Base-by-base conservation (phyloP, 2,329 filamentous ascomycete species). In the Tolypocladium pustulatum region DNA sequence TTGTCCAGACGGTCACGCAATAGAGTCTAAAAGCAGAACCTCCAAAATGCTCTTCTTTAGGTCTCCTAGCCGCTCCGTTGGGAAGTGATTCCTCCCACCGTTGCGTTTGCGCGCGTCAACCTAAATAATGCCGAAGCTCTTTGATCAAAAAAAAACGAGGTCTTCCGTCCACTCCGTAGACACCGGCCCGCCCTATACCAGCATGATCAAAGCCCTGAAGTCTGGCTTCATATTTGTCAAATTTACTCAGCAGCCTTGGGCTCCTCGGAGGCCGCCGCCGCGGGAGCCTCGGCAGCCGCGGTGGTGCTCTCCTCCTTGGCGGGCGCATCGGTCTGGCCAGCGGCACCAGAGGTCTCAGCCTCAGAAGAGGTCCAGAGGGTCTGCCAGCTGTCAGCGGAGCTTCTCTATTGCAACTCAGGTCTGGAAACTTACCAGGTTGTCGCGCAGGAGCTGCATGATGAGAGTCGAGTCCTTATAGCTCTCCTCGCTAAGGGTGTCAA, bases 301-400 rank as follows among this genome's bases (percentile, higher is more conserved):
- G 79, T 70, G 65, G 83, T 76, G 64, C 78, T 76, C 37, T 73
- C 71, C 61, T 75, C 73, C 70, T 75, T 73, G 58, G 58, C 54
- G 30, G 71, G 65, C 61, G 84, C 75, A 61, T 82, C 76, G 61
- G 78, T 74, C 68, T 82, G 78, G 62, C 75, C 74, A 62, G 76
- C 73, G 61, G 75, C 76, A 64, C 82, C 81, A 66, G 88, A 79
- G 70, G 90, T 85, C 83, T 97, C 94, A 65, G 92, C 90, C 85
- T 97, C 94, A 67, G 93, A 97, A 62, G 93, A 97, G 72, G 94
- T 97, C 94, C 94, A 97, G 77, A 97, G 91, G 66, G 94, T 97
- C 92, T 97, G 67, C 53, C 58, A 25, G 20, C 5, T 38, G 65
- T 76, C 66, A 77, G 75, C 56, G 57, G 55, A 30, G 13, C 7